Percentiles rank a stretch among this genome's conserved stretches.
These are phyloP conservation scores for Heracleum sosnowskyi DNA, from an alignment of 129 eudicot species.

Conservation along the genomic window DNA sequence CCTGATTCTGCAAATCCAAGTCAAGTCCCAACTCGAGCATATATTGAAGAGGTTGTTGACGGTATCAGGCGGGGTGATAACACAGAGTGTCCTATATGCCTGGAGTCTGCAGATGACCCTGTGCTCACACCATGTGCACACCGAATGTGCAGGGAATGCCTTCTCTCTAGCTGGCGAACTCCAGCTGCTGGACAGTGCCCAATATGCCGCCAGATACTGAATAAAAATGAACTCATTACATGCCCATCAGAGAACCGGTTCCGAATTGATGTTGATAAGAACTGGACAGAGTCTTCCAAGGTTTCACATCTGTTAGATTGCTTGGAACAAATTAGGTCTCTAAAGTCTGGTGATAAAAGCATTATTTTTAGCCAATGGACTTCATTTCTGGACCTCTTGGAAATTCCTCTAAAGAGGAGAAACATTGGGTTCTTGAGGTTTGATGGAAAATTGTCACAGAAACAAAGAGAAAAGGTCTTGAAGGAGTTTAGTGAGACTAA, in stretches of 20 bases:
- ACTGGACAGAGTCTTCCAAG: conserved; percentile 82
- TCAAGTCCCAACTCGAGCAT: conserved; percentile 36
- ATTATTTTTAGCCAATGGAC: conserved; percentile 92
- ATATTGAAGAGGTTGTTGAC: conserved; percentile 73
- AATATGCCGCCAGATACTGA: conserved; percentile 59
- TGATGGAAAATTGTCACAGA: conserved; percentile 74
- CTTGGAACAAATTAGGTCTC: conserved; percentile 34
- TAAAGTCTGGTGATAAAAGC: conserved; percentile 65
- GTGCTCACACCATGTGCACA: conserved; percentile 86
- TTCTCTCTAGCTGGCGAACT: conserved; percentile 63
- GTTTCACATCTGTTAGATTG: conserved; percentile 55
- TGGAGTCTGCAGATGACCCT: conserved; percentile 86
- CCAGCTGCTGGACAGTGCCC: conserved; percentile 62
- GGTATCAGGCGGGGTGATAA: conserved; percentile 52
- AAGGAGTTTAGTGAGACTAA: conserved; percentile 62
- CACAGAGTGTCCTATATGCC: conserved; percentile 78
- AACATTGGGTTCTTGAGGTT: conserved; percentile 59
- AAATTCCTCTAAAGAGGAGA: conserved; percentile 56
- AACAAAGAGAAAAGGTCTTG: conserved; percentile 58
- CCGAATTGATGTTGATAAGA: conserved; percentile 62
- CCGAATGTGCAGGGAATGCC: conserved; percentile 84
- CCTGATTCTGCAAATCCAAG: conserved; percentile 3
- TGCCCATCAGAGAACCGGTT: conserved; percentile 58
- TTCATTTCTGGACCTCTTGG: conserved; percentile 72
- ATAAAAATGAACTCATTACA: conserved; percentile 56